Base-by-base conservation (phyloP, 2,329 filamentous ascomycete genomes). In the Claviceps spartinae region DNA sequence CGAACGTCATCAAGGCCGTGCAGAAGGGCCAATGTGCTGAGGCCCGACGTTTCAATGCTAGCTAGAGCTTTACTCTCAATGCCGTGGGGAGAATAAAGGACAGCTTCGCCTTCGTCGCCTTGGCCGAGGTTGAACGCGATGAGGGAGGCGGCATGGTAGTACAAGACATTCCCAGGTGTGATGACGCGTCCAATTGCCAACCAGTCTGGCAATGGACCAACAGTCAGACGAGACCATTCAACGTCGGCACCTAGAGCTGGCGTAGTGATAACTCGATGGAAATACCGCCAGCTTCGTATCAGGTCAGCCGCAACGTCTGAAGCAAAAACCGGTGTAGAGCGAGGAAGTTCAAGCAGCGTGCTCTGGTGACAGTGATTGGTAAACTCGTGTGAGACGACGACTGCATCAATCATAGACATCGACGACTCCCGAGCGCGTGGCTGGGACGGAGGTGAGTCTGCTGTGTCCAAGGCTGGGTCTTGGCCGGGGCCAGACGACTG, bases 311-410 rank as follows among this genome's bases (percentile, higher is more conserved):
- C 81, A 63, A 79, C 74, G 58, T 74, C 71, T 2, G 77, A 75
- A 13, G 81, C 81, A 53, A 83, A 76, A 0, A 85, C 69, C 0
- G 81, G 79, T 4, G 81, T 76, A 44, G 69, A 62, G 1, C 58
- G 57, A 5, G 76, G 67, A 3, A 85, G 63, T 57, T 82, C 73
- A 44, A 74, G 62, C 26, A 85, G 66, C 14, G 82, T 85, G 2
- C 75, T 71, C 54, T 75, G 70, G 59, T 85, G 81, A 63, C 80
- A 84, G 60, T 84, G 82, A 59, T 85, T 81, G 1, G 81, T 84
- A 57, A 85, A 85, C 61, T 85, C 81, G 60, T 85, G 81, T 16
- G 73, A 78, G 36, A 85, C 70, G 30, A 72, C 70, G 2, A 85
- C 78, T 2, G 67, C 75, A 60, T 85, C 81, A 34, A 85, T 74